These are phyloP conservation scores for Rhodamnia argentea DNA, from an alignment of 345 rosid genomes.

Conservation along the genomic window DNA sequence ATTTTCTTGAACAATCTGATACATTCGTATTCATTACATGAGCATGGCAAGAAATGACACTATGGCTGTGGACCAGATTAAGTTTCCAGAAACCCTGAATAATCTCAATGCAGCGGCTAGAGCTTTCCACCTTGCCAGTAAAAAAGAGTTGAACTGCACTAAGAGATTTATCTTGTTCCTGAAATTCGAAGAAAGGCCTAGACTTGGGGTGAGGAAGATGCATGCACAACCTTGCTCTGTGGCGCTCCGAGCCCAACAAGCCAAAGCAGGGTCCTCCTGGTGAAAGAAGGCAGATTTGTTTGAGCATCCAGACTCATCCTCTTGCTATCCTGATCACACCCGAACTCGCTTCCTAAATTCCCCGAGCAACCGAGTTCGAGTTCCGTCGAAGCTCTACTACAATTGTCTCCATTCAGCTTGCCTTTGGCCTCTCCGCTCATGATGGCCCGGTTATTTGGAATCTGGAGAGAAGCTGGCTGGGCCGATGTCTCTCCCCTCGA, in stretches of 20 bases:
- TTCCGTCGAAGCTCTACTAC: not conserved
- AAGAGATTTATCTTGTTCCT: not conserved
- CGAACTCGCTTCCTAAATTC: constrained; percentile 15
- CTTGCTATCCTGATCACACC: constrained; percentile 34
- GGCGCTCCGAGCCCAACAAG: constrained; percentile 71
- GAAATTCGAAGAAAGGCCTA: constrained; percentile 14
- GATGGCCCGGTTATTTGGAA: constrained; percentile 17
- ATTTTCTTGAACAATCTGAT: not conserved
- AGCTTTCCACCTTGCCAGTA: not conserved
- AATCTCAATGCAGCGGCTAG: not conserved
- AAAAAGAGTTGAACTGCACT: not conserved
- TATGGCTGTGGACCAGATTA: not conserved
- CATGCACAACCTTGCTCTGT: constrained; percentile 91
- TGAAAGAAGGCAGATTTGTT: constrained; percentile 70
- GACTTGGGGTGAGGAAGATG: constrained; percentile 36
- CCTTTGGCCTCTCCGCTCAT: not conserved
- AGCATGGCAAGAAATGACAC: not conserved
- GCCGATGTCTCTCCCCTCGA: constrained; percentile 34
- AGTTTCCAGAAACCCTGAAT: not conserved
- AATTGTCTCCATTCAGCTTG: not conserved
- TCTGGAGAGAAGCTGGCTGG: constrained; percentile 55
- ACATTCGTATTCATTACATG: not conserved
- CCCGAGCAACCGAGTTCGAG: constrained; percentile 18
- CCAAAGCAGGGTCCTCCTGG: constrained; percentile 91
- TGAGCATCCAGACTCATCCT: constrained; percentile 27